Percentiles rank a stretch among this genome's conserved stretches.
These are phyloP conservation scores for Saturnispora gosingensis DNA, from an alignment of 805 yeast genomes.

Conservation along the genomic window DNA sequence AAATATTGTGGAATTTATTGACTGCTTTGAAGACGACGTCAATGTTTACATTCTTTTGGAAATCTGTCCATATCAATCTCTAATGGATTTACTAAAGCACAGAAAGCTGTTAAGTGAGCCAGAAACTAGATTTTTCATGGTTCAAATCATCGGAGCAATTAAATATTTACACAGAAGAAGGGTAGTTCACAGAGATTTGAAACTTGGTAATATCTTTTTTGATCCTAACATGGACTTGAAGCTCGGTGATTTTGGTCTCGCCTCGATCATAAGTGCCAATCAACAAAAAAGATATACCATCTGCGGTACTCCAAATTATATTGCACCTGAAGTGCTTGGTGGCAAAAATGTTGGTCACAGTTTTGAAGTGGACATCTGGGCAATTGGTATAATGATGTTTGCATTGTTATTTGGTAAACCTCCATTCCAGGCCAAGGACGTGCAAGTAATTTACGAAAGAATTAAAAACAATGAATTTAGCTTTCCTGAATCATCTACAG, in stretches of 20 bases:
- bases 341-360: constrained; percentile 86
- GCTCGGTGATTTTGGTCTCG: constrained; percentile 96
- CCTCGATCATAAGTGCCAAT: constrained; percentile 71
- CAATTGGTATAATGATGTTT: constrained; percentile 92
- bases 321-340: constrained; percentile 94
- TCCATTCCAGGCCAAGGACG: constrained; percentile 95
- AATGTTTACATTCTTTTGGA: constrained; percentile 91
- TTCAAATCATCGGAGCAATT: constrained; percentile 90
- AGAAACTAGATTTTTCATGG: constrained; percentile 82
- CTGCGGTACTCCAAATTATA: constrained; percentile 98
- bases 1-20: constrained; percentile 85
- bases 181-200: constrained; percentile 92
- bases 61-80: constrained; percentile 88
- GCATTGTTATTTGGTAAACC: constrained; percentile 92
- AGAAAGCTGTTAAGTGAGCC: constrained; percentile 84
- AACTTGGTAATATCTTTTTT: constrained; percentile 90
- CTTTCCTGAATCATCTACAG: constrained; percentile 55
- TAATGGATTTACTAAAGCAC: constrained; percentile 83
- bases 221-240: constrained; percentile 91
- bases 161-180: constrained; percentile 85
- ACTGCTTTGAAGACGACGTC: constrained; percentile 93
- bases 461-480: constrained; percentile 72
- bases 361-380: constrained; percentile 95
- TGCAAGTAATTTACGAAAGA: constrained; percentile 83
- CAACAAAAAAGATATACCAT: constrained; percentile 81